These are phyloP conservation scores for Wickerhamomyces hampshirensis DNA, from an alignment of 805 yeast genomes.

Conservation along the genomic window DNA sequence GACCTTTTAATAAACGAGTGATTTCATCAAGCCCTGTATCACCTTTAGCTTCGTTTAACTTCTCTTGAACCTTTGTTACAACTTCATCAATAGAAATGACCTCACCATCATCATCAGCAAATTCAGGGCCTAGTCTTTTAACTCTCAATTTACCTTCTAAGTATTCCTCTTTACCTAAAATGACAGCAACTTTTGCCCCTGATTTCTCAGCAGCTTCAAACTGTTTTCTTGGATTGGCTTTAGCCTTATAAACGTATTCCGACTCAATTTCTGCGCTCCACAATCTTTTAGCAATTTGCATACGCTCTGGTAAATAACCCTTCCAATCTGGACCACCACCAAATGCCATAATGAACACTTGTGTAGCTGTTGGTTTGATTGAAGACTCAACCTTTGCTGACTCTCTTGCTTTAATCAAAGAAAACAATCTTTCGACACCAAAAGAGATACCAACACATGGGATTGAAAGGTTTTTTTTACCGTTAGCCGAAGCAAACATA, in stretches of 20 bases:
- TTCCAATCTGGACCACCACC: conserved; percentile 98
- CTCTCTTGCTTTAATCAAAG: conserved; percentile 76
- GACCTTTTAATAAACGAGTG: conserved; percentile 49
- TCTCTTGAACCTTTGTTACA: conserved; percentile 45
- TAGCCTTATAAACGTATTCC: conserved; percentile 87
- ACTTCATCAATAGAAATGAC: conserved; percentile 60
- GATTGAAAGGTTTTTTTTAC: conserved; percentile 72
- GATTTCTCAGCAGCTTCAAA: conserved; percentile 96
- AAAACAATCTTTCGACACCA: conserved; percentile 93
- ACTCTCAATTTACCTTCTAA: conserved; percentile 74
- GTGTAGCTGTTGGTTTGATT: conserved; percentile 82
- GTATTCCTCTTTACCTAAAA: conserved; percentile 92
- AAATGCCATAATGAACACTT: conserved; percentile 94
- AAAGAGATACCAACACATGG: conserved; percentile 98
- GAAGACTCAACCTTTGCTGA: conserved; percentile 45
- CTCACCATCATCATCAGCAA: conserved; percentile 82
- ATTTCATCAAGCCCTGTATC: conserved; percentile 58
- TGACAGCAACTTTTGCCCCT: conserved; percentile 87
- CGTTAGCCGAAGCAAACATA: conserved; percentile 84
- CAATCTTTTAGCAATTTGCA: conserved; percentile 73
- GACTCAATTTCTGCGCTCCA: conserved; percentile 90
- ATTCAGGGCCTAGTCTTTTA: conserved; percentile 86
- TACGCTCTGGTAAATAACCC: conserved; percentile 89
- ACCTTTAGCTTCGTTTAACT: conserved; percentile 42
- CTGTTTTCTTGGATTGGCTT: conserved; percentile 93